phyloP scores from a whole-genome alignment of 169 alveolate genomes.

The Cyclospora cayetanensis region DNA sequence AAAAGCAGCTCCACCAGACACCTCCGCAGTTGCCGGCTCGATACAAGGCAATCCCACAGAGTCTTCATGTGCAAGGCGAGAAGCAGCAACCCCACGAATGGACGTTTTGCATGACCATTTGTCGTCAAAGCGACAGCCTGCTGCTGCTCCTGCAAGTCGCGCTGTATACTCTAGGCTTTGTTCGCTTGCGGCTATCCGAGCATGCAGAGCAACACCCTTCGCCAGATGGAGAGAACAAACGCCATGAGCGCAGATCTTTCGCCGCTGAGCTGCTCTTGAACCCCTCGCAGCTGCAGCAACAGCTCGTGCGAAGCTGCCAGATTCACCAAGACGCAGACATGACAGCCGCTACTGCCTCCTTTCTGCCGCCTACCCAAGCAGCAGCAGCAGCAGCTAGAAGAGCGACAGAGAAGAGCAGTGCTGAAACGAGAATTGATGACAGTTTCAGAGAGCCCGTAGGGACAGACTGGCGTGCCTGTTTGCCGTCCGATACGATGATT shows the following conservation, averaged over 20 bases:
- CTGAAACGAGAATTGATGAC: too few species aligned
- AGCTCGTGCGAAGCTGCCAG: background rate
- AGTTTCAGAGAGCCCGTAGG: too few species aligned
- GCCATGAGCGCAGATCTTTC: background rate
- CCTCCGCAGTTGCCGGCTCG: background rate
- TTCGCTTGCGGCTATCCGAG: conserved; percentile 8
- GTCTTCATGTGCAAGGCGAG: background rate
- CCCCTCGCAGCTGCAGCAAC: background rate
- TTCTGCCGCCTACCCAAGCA: background rate
- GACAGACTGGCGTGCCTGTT: too few species aligned
- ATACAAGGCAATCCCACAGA: background rate
- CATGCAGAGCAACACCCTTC: background rate
- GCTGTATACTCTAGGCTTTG: background rate
- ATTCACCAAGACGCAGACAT: background rate
- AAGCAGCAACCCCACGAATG: background rate
- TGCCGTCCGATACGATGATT: too few species aligned
- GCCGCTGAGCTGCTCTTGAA: background rate
- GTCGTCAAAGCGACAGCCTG: background rate
- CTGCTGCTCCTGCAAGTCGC: background rate
- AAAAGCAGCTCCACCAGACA: background rate
- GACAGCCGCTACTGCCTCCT: background rate
- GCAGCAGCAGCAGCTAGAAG: background rate
- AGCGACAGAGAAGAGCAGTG: too few species aligned
- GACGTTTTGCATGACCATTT: background rate
- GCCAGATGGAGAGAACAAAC: background rate